Base-by-base conservation (phyloP, 176 grass and related monocot species). In the Typha latifolia region DNA sequence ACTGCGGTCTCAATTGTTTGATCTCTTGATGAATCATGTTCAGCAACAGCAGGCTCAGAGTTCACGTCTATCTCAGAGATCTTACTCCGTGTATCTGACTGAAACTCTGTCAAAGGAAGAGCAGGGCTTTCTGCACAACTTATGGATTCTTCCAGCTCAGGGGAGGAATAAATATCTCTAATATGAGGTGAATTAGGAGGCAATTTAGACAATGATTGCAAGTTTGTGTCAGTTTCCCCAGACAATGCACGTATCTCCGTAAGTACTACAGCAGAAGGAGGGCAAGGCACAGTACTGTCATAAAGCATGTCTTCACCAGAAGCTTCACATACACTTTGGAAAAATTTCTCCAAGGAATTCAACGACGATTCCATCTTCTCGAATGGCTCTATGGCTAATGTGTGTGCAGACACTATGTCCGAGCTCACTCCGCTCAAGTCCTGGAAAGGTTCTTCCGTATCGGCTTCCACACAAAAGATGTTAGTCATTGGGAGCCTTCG, bases 311-410 rank as follows among this genome's bases (percentile, higher is more conserved):
- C 79, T 65, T 92, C 61, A 8, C 66, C 47, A 68, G 78, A 87
- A 20, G 89, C 70, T 84, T 77, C 68, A 62, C 83, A 79, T 3
- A 82, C 94, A 79, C 85, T 81, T 62, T 71, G 81, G 71, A 99
- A 80, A 21, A 93, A 87, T 75, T 77, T 93, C 70, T 99, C 89
- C 63, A 99, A 82, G 2, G 85, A 90, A 69, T 81, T 85, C 76
- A 99, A 79, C 43, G 94, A 90, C 55, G 73, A 90, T 81, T 99
- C 89, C 84, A 93, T 85, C 78, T 84, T 99, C 59, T 87, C 84
- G 68, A 99, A 87, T 61, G 83, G 80, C 76, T 93, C 81, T 43
- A 57, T 84, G 73, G 78, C 76, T 53, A 85, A 51, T 70, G 49
- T 49, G 70, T 80, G 80, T 34, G 53, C 12, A 34, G 61, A 21